These are phyloP conservation scores for Alternaria sp. DNA, from an alignment of 2,329 filamentous ascomycete species.

Conservation along the genomic window DNA sequence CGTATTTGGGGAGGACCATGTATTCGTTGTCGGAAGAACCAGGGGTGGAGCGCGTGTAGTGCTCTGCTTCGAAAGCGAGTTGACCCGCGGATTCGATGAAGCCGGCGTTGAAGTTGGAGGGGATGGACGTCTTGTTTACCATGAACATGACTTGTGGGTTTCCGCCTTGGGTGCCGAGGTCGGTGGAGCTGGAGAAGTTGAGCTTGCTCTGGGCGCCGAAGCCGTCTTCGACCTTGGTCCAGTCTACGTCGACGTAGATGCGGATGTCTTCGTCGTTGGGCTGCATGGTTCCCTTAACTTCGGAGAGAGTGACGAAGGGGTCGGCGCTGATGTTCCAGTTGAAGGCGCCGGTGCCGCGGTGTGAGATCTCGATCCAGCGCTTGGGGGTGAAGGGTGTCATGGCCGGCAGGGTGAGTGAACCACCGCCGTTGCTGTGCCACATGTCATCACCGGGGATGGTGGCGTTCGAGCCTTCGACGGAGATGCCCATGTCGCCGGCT, in stretches of 20 bases:
- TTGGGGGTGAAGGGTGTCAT: constrained; percentile 44
- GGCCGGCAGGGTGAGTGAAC: constrained; percentile 36
- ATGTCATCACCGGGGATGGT: constrained; percentile 71
- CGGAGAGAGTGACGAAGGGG: constrained; percentile 46
- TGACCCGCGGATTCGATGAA: constrained; percentile 46
- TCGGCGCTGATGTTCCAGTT: constrained; percentile 46
- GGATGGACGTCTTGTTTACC: constrained; percentile 44
- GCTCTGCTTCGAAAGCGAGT: constrained; percentile 46
- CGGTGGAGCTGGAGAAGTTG: constrained; percentile 41
- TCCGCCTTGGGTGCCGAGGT: constrained; percentile 48
- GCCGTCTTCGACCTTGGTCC: constrained; percentile 32
- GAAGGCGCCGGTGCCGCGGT: constrained; percentile 39
- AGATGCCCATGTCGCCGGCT: constrained; percentile 67
- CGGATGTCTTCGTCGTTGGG: constrained; percentile 42
- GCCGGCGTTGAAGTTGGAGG: constrained; percentile 39
- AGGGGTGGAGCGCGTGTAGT: constrained; percentile 43
- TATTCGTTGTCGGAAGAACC: constrained; percentile 33
- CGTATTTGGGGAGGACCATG: constrained; percentile 42
- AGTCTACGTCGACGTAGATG: constrained; percentile 48
- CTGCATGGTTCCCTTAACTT: constrained; percentile 38
- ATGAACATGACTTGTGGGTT: constrained; percentile 39
- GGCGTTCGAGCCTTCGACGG: constrained; percentile 69
- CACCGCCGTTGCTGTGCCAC: constrained; percentile 60
- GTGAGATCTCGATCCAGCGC: constrained; percentile 48
- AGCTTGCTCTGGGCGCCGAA: constrained; percentile 39